These are phyloP conservation scores for Ascodesmis nigricans DNA, from an alignment of 495 filamentous ascomycete genomes.

Conservation along the genomic window DNA sequence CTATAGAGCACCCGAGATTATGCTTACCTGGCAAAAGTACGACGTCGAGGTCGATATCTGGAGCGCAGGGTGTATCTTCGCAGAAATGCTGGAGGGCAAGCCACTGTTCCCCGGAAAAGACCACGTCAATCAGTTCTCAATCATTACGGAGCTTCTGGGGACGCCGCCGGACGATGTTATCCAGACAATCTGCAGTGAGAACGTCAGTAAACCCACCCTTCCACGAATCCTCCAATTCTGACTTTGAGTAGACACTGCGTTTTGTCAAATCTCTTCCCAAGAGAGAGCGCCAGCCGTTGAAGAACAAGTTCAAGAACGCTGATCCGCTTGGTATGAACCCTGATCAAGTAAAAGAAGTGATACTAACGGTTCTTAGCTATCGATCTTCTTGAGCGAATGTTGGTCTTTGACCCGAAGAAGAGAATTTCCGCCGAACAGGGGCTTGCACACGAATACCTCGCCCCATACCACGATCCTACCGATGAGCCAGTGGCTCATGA, in stretches of 20 bases:
- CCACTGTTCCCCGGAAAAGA: conserved; percentile 97
- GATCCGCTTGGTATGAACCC: conserved; percentile 52
- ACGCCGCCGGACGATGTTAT: conserved; percentile 99
- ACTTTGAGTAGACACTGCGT: conserved; percentile 51
- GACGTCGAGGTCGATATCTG: conserved; percentile 98
- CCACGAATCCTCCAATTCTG: conserved; percentile 6
- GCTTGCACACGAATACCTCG: conserved; percentile 76
- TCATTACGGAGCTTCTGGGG: conserved; percentile 92
- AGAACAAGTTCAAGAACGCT: conserved; percentile 87
- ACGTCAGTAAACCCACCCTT: conserved; percentile 36
- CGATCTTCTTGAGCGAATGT: conserved; percentile 85
- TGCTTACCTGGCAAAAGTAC: conserved; percentile 99
- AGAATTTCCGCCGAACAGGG: conserved; percentile 66
- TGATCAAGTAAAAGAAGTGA: too few species aligned
- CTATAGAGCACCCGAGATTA: conserved; percentile 96
- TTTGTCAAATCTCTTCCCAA: conserved; percentile 98
- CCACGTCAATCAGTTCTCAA: conserved; percentile 98
- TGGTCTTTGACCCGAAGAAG: conserved; percentile 90
- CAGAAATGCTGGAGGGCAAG: conserved; percentile 97
- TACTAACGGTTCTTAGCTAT: conserved; percentile 39
- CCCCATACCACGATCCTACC: conserved; percentile 89
- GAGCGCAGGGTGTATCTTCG: conserved; percentile 98
- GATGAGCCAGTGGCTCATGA: conserved; percentile 91
- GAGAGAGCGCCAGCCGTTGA: conserved; percentile 71
- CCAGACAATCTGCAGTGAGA: conserved; percentile 93